Percentiles rank a stretch among this genome's conserved stretches.
phyloP scores from a whole-genome alignment of 352 stramenopile genomes.

The Phytophthora tentaculata region DNA sequence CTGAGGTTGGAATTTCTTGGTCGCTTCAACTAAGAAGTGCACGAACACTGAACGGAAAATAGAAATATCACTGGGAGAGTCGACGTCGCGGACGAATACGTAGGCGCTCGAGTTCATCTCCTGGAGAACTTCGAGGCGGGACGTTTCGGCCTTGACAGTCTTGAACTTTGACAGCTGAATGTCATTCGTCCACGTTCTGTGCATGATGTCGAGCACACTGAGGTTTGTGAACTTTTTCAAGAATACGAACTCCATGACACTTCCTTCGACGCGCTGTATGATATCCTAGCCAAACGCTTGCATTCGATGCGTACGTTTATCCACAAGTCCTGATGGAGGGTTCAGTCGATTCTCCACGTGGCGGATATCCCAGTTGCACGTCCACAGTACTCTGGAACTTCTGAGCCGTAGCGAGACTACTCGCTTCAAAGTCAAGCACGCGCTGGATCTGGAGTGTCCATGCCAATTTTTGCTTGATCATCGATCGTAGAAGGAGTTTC shows the following conservation, averaged over 20 bases:
- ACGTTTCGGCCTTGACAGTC: constrained; percentile 44
- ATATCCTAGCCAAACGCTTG: constrained; percentile 43
- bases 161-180: constrained; percentile 33
- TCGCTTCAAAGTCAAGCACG: constrained; percentile 35
- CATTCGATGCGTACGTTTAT: constrained; percentile 15
- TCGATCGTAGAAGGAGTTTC: constrained; percentile 41
- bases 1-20: background rate
- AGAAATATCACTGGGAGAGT: constrained; percentile 27
- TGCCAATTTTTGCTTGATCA: constrained; percentile 36
- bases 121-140: constrained; percentile 38
- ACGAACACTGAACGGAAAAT: constrained; percentile 45
- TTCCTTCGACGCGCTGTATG: constrained; percentile 30
- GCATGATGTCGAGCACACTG: constrained; percentile 36
- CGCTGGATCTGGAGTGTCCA: constrained; percentile 20
- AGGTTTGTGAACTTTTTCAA: constrained; percentile 39
- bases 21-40: constrained; percentile 40
- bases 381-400: background rate
- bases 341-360: constrained; percentile 29
- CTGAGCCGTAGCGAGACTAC: constrained; percentile 2
- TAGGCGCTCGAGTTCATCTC: constrained; percentile 32
- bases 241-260: constrained; percentile 44
- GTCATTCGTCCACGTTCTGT: constrained; percentile 42
- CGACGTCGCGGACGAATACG: constrained; percentile 42
- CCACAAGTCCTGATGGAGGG: constrained; percentile 1
- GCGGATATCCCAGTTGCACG: constrained; percentile 12